Percentiles rank a stretch among this genome's conserved stretches.
phyloP scores from a whole-genome alignment of 108 stramenopile genomes.

The Cyclotella kingstonii region DNA sequence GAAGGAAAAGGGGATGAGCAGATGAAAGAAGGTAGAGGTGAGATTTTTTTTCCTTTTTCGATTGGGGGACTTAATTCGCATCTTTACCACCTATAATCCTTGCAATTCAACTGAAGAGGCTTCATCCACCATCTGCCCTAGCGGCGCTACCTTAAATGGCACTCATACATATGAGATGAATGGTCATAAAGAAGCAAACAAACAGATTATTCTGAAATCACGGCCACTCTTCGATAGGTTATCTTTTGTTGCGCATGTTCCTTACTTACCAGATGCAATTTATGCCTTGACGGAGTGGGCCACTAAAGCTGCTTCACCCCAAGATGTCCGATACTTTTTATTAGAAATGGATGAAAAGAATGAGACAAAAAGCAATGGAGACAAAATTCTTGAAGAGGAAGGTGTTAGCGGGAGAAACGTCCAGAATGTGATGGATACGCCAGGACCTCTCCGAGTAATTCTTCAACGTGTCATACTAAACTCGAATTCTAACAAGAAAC shows the following conservation, averaged over 20 bases:
- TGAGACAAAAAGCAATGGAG: not conserved
- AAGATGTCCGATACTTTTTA: constrained; percentile 1
- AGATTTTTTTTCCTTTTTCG: not conserved
- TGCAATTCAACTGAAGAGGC: not conserved
- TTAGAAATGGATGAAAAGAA: not conserved
- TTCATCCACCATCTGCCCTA: not conserved
- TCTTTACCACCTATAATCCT: not conserved
- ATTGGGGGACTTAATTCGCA: not conserved
- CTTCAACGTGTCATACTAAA: constrained; percentile 4
- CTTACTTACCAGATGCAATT: constrained; percentile 10
- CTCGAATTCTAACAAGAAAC: not conserved
- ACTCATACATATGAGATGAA: not conserved
- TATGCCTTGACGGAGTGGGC: constrained; percentile 17
- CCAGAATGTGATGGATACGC: not conserved
- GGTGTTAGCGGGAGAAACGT: not conserved
- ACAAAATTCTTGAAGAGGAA: not conserved
- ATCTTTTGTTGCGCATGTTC: constrained; percentile 2
- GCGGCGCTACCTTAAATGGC: not conserved
- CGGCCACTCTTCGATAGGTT: not conserved
- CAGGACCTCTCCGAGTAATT: constrained; percentile 11
- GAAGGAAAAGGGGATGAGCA: not conserved
- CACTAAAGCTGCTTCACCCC: constrained; percentile 4
- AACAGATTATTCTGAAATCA: not conserved
- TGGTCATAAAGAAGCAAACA: not conserved
- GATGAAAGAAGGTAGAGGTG: constrained; percentile 1